Evolutionary conservation across 805 yeast genomes (phyloP).

Genomic region (Wickerhamomyces chaumierensis): DNA sequence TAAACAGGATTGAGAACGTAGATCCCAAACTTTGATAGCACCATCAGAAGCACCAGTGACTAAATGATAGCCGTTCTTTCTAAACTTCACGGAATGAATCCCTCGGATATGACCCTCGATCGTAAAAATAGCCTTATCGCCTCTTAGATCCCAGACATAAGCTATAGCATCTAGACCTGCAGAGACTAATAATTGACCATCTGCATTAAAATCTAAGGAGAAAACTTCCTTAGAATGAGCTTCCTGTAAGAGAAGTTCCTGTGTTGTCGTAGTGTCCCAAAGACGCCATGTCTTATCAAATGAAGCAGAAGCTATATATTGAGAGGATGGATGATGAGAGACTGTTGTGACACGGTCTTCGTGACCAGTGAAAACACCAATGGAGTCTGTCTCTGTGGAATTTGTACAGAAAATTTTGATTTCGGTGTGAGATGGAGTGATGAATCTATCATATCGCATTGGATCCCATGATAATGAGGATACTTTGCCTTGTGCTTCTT

Average conservation of each 20-base stretch:
- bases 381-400: slow-evolving; percentile 6
- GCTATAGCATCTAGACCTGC: slow-evolving; percentile 72
- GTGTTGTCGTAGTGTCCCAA: slow-evolving; percentile 55
- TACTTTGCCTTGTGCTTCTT: slow-evolving; percentile 45
- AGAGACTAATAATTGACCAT: slow-evolving; percentile 66
- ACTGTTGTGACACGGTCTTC: slow-evolving; percentile 44
- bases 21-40: slow-evolving; percentile 75
- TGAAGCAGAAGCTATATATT: slow-evolving; percentile 56
- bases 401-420: too few relatives aligned
- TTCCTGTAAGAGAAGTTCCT: slow-evolving; percentile 59
- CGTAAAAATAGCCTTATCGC: slow-evolving; percentile 52
- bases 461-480: slow-evolving; percentile 63
- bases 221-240: slow-evolving; percentile 76
- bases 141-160: slow-evolving; percentile 76
- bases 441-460: slow-evolving; percentile 16
- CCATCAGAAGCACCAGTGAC: slow-evolving; percentile 85
- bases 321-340: slow-evolving; percentile 54
- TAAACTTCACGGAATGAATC: slow-evolving; percentile 62
- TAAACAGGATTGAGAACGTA: slow-evolving; percentile 37
- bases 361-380: slow-evolving; percentile 29
- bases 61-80: slow-evolving; percentile 61
- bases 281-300: slow-evolving; percentile 81
- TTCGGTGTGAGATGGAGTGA: slow-evolving; percentile 27
- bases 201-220: slow-evolving; percentile 51
- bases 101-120: slow-evolving; percentile 64